Conservation (phyloP, 169 alveolate species). For the Plasmodium fragile region DNA sequence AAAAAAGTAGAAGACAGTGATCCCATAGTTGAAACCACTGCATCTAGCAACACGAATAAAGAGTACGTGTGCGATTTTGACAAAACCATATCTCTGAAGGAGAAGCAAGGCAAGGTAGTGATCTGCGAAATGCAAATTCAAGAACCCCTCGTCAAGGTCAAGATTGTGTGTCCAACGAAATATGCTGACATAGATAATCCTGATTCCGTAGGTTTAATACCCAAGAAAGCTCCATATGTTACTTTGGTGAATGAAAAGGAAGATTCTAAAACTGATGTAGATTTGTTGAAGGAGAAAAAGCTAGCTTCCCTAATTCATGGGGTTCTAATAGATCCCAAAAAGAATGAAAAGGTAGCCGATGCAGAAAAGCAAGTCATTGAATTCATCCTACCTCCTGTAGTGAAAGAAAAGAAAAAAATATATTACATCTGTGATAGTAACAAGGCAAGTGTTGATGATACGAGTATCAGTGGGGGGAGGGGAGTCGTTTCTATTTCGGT, state of each 20-base stretch:
- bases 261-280: background rate
- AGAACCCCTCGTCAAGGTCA: slow-evolving; percentile 51
- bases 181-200: background rate
- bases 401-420: background rate
- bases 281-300: slow-evolving; percentile 30
- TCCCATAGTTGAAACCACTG: background rate
- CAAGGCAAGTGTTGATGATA: background rate
- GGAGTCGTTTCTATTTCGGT: slow-evolving; percentile 24
- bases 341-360: slow-evolving; percentile 8
- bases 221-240: slow-evolving; percentile 66
- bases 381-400: slow-evolving; percentile 39
- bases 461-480: background rate
- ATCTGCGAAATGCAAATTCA: slow-evolving; percentile 22
- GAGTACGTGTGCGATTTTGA: slow-evolving; percentile 69
- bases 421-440: slow-evolving; percentile 51
- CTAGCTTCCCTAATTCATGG: slow-evolving; percentile 26
- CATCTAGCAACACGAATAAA: slow-evolving; percentile 39
- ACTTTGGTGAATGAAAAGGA: background rate
- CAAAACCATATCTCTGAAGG: slow-evolving; percentile 6
- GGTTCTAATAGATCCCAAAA: background rate
- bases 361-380: slow-evolving; percentile 19
- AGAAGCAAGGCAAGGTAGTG: background rate
- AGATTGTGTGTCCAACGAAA: slow-evolving; percentile 42
- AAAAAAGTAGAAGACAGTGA: background rate
- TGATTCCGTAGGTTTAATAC: slow-evolving; percentile 4